Percentiles rank a stretch among this genome's conserved stretches.
Conservation (phyloP, 2,329 filamentous ascomycete genomes). For the Colletotrichum musicola region DNA sequence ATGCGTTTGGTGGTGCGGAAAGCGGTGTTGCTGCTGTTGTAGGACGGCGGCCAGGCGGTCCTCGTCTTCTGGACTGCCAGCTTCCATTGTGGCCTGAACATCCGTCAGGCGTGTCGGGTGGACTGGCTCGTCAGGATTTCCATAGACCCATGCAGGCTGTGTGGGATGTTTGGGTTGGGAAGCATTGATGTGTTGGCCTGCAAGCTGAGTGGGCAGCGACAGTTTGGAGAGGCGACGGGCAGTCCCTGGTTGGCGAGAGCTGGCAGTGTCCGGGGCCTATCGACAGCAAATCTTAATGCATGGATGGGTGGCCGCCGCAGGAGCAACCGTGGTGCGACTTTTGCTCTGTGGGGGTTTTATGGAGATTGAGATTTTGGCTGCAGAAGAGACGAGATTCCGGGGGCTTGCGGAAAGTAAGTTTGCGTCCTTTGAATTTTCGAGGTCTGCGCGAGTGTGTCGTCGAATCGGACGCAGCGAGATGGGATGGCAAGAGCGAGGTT, state of each 20-base stretch:
- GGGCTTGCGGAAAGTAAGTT: constrained; percentile 15
- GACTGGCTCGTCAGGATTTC: constrained; percentile 56
- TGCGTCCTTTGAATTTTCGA: not conserved
- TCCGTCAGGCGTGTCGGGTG: constrained; percentile 57
- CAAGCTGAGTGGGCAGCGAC: constrained; percentile 49
- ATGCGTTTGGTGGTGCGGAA: constrained; percentile 42
- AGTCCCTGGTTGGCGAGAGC: constrained; percentile 38
- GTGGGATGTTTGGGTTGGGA: constrained; percentile 51
- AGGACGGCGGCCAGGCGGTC: constrained; percentile 48
- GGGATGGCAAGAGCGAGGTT: constrained; percentile 37
- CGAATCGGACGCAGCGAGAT: constrained; percentile 36
- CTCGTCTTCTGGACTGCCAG: constrained; percentile 59
- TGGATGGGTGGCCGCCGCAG: constrained; percentile 37
- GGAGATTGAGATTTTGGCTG: constrained; percentile 23
- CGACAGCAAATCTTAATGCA: constrained; percentile 40
- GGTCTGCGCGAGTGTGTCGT: constrained; percentile 11
- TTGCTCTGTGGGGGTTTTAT: constrained; percentile 36
- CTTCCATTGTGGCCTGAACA: constrained; percentile 64
- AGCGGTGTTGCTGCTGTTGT: constrained; percentile 47
- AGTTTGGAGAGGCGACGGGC: constrained; percentile 41
- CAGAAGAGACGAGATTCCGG: constrained; percentile 29
- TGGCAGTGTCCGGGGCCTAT: constrained; percentile 39
- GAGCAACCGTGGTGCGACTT: constrained; percentile 37
- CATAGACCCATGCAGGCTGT: constrained; percentile 57
- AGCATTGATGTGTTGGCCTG: constrained; percentile 63